Evolutionary conservation across 306 rosid species (phyloP).

Genomic region (Medicago ruthenica): DNA sequence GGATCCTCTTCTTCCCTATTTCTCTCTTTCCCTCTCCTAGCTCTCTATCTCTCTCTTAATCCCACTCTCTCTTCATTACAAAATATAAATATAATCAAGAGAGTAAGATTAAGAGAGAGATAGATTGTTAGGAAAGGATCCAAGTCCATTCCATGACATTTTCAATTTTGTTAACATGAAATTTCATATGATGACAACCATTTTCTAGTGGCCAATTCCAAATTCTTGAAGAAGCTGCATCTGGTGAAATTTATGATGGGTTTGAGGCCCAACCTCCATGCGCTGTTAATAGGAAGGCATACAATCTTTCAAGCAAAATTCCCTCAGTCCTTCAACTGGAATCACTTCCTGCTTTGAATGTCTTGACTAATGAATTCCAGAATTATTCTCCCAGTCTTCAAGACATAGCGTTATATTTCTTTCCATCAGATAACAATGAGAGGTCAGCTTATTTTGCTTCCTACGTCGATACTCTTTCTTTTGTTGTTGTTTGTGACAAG

Average conservation of each 20-base stretch:
- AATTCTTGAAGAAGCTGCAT: conserved; percentile 41
- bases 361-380: conserved; percentile 56
- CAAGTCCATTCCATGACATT: background rate
- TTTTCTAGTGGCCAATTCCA: conserved; percentile 68
- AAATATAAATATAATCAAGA: too few species aligned
- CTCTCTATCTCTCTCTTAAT: too few species aligned
- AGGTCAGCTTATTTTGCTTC: conserved; percentile 59
- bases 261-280: conserved; percentile 75
- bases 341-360: conserved; percentile 46
- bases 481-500: background rate
- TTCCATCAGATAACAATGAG: conserved; percentile 50
- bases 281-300: conserved; percentile 54
- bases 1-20: too few species aligned
- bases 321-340: conserved; percentile 62
- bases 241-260: conserved; percentile 46
- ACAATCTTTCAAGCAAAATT: conserved; percentile 49
- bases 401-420: conserved; percentile 76
- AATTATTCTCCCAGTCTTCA: conserved; percentile 55
- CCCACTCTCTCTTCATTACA: too few species aligned
- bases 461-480: conserved; percentile 17
- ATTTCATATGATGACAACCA: conserved; percentile 31
- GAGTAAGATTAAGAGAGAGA: too few species aligned
- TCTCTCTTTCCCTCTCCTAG: too few species aligned
- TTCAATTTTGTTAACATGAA: conserved; percentile 32
- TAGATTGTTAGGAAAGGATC: too few species aligned